Evolutionary conservation across 345 rosid species (phyloP).

Genomic region (Kandelia obovata): DNA sequence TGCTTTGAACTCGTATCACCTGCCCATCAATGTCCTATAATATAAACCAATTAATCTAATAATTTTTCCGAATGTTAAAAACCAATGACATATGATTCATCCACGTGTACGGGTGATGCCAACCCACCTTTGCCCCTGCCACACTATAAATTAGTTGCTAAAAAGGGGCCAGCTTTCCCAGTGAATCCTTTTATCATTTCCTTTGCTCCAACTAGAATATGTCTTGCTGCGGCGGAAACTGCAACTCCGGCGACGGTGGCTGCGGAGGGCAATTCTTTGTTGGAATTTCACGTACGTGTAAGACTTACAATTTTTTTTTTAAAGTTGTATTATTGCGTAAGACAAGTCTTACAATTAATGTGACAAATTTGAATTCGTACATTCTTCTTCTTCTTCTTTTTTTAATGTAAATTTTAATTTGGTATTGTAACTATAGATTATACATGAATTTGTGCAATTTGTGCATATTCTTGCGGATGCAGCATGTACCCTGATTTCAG

Average conservation of each 20-base stretch:
- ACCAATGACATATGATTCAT: neutral
- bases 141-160: constrained; percentile 7
- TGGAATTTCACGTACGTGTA: too few species aligned
- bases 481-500: constrained; percentile 17
- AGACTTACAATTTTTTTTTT: too few species aligned
- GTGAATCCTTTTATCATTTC: neutral
- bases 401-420: neutral
- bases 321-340: too few species aligned
- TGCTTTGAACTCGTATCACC: too few species aligned
- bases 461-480: constrained; percentile 9
- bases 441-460: too few species aligned
- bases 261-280: constrained; percentile 6
- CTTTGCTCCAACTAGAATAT: neutral
- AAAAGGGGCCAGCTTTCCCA: neutral
- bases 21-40: too few species aligned
- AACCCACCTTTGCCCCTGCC: neutral
- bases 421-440: too few species aligned
- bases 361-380: too few species aligned
- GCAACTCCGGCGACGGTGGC: constrained; percentile 19
- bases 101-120: constrained; percentile 35
- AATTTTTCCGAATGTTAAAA: rapidly evolving
- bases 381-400: neutral
- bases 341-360: too few species aligned
- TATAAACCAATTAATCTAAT: too few species aligned
- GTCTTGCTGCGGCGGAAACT: constrained; percentile 25